phyloP scores from a whole-genome alignment of 441 rosid species.

The Erysimum cheiri region DNA sequence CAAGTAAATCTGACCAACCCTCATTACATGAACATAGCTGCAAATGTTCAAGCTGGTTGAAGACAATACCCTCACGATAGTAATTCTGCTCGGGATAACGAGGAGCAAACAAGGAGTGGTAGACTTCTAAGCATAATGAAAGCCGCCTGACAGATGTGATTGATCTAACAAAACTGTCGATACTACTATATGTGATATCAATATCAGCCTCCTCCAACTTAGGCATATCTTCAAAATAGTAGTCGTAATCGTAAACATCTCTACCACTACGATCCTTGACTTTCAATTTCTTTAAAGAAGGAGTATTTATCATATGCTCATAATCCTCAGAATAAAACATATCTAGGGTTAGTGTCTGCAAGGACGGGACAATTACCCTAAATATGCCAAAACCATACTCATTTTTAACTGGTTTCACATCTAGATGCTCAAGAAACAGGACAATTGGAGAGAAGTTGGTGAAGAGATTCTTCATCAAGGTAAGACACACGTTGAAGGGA shows the following conservation, averaged over 20 bases:
- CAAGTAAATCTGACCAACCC: background rate
- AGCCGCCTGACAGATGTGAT: conserved; percentile 3
- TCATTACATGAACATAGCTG: too few relatives aligned
- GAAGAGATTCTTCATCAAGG: background rate
- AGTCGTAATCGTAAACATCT: too few relatives aligned
- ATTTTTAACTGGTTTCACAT: background rate
- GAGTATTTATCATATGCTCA: background rate
- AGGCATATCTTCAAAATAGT: background rate
- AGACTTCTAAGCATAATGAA: background rate
- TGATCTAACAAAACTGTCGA: background rate
- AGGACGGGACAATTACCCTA: background rate
- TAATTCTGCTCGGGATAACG: too few relatives aligned
- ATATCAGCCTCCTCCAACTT: conserved; percentile 25
- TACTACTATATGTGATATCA: background rate
- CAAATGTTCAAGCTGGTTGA: too few relatives aligned
- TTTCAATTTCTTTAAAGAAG: background rate
- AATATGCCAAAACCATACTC: too few relatives aligned
- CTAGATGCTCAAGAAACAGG: conserved; percentile 15
- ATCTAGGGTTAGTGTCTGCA: background rate
- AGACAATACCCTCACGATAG: too few relatives aligned
- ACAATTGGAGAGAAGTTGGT: background rate
- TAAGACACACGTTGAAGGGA: background rate
- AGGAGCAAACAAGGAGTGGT: too few relatives aligned
- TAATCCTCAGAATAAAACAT: background rate
- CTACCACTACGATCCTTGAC: background rate